phyloP scores from a whole-genome alignment of 2,329 filamentous ascomycete species.

The Aspergillus amoenus region DNA sequence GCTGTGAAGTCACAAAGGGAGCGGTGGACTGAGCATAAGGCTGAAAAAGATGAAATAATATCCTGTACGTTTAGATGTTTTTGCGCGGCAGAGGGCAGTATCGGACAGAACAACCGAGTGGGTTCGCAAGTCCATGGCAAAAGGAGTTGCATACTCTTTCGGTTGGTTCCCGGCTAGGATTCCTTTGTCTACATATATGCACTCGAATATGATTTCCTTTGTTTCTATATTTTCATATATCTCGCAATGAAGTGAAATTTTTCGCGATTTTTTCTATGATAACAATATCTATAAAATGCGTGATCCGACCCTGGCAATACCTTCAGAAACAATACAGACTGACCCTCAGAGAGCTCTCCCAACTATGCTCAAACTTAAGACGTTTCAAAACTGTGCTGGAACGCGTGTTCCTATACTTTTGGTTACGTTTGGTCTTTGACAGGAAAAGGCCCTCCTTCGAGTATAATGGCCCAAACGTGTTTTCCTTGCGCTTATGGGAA shows the following conservation, averaged over 20 bases:
- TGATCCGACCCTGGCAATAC: not conserved
- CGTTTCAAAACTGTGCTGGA: too few species aligned
- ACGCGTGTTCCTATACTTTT: too few species aligned
- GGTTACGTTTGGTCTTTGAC: not conserved
- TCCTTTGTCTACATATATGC: slow-evolving; percentile 26
- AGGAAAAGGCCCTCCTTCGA: not conserved
- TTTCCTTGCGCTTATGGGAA: not conserved
- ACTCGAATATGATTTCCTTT: slow-evolving; percentile 35
- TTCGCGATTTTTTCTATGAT: not conserved
- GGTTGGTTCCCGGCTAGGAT: slow-evolving; percentile 22
- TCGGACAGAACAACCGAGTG: slow-evolving; percentile 23
- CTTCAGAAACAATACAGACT: not conserved
- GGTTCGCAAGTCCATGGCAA: slow-evolving; percentile 13
- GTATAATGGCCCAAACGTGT: not conserved
- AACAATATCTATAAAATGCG: not conserved
- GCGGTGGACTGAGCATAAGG: slow-evolving; percentile 23
- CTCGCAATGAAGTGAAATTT: not conserved
- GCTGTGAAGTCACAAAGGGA: slow-evolving; percentile 23
- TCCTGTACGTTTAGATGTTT: slow-evolving; percentile 44
- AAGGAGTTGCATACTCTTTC: slow-evolving; percentile 17
- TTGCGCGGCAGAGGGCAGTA: slow-evolving; percentile 30
- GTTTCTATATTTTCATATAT: slow-evolving; percentile 1
- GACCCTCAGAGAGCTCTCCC: not conserved
- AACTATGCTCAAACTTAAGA: too few species aligned
- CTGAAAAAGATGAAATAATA: slow-evolving; percentile 40